Evolutionary conservation across 192 early-diverging fungal species (phyloP).

Genomic region (Entomortierella lignicola): DNA sequence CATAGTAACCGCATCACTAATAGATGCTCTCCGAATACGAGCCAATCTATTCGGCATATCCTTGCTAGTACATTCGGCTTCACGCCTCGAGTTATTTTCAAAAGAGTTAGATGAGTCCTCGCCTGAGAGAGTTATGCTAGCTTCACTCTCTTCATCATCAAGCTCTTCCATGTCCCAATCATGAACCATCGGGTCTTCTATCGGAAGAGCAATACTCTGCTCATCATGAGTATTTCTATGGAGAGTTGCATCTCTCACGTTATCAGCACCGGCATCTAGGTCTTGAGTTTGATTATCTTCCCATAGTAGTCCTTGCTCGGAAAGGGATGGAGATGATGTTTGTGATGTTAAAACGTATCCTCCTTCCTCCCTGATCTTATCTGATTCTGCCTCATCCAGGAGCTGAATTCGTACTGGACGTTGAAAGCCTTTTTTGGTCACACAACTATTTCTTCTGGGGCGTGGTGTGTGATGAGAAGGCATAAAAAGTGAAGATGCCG

Average conservation of each 20-base stretch:
- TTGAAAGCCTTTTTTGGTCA: slow-evolving; percentile 24
- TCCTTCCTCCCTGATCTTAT: slow-evolving; percentile 19
- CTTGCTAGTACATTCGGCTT: neutral
- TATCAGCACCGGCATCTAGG: neutral
- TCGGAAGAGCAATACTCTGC: slow-evolving; percentile 13
- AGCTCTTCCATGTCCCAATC: slow-evolving; percentile 54
- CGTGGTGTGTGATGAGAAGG: neutral
- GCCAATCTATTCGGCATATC: too few relatives aligned
- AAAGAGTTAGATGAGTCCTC: neutral
- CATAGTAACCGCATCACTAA: neutral
- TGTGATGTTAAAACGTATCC: slow-evolving; percentile 1
- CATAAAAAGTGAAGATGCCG: slow-evolving; percentile 23
- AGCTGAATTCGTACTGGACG: slow-evolving; percentile 38
- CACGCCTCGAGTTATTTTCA: neutral
- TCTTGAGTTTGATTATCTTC: slow-evolving; percentile 1
- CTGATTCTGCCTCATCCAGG: slow-evolving; percentile 33
- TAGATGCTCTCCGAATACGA: neutral
- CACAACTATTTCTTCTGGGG: neutral
- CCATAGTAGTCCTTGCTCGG: neutral
- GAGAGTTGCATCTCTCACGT: neutral
- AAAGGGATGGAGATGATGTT: neutral
- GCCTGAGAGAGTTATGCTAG: neutral
- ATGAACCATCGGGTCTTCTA: slow-evolving; percentile 39
- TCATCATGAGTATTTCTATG: neutral
- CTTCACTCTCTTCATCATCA: slow-evolving; percentile 33